Percentiles rank a stretch among this genome's conserved stretches.
These are phyloP conservation scores for Fusarium globosum DNA, from an alignment of 2,329 filamentous ascomycete species.

Conservation along the genomic window DNA sequence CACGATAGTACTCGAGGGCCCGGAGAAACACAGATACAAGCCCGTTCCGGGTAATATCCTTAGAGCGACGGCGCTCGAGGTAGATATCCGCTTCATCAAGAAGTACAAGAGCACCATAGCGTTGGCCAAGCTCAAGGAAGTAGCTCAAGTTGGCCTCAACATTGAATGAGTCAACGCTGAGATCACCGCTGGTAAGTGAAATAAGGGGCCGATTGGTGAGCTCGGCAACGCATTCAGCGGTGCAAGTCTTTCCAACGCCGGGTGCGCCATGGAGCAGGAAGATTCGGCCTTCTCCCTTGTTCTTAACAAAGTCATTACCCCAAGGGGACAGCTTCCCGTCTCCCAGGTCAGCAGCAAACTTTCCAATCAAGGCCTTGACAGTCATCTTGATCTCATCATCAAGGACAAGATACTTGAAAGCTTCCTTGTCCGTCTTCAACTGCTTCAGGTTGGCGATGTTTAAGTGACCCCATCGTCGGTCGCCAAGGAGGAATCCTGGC, in stretches of 20 bases:
- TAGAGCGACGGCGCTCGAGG: conserved; percentile 61
- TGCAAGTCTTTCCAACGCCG: conserved; percentile 69
- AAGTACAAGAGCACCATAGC: conserved; percentile 63
- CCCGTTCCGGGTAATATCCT: conserved; percentile 59
- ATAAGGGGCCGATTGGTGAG: conserved; percentile 62
- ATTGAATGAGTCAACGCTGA: conserved; percentile 52
- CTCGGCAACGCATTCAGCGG: conserved; percentile 65
- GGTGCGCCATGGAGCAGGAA: conserved; percentile 64
- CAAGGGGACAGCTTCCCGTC: conserved; percentile 56
- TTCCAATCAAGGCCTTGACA: conserved; percentile 60
- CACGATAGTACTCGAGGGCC: conserved; percentile 63
- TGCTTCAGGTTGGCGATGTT: conserved; percentile 53
- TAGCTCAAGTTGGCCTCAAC: conserved; percentile 59
- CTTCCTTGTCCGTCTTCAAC: conserved; percentile 57
- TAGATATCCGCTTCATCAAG: conserved; percentile 72
- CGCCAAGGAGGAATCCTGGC: conserved; percentile 58
- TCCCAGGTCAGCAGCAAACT: conserved; percentile 53
- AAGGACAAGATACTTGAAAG: conserved; percentile 62
- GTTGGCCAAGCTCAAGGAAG: conserved; percentile 61
- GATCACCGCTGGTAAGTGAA: conserved; percentile 61
- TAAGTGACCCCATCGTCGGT: conserved; percentile 59
- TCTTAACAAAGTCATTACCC: conserved; percentile 60
- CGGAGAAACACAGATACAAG: conserved; percentile 62
- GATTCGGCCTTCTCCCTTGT: conserved; percentile 62
- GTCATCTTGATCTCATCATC: conserved; percentile 61